Conservation (phyloP, 805 yeast genomes). For the Starmerella gropengiesseri region DNA sequence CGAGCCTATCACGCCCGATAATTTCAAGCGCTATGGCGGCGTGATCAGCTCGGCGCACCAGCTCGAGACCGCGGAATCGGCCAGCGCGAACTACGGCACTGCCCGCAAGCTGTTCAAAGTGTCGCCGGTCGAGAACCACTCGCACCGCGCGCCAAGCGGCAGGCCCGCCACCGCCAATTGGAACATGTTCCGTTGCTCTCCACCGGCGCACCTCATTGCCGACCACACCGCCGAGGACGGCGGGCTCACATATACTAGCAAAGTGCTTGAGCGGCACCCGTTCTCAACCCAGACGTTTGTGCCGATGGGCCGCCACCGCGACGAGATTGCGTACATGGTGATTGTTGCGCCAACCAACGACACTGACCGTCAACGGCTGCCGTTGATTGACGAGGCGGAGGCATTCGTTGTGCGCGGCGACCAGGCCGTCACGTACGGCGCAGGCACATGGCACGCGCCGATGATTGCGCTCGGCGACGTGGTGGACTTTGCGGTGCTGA, state of each 20-base stretch:
- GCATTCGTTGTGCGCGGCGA: slow-evolving; percentile 73
- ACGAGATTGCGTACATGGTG: slow-evolving; percentile 53
- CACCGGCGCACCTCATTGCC: slow-evolving; percentile 51
- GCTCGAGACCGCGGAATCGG: slow-evolving; percentile 35
- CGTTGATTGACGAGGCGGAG: slow-evolving; percentile 40
- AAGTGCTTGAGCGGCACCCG: slow-evolving; percentile 84
- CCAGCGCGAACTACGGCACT: slow-evolving; percentile 85
- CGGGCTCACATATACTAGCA: slow-evolving; percentile 37
- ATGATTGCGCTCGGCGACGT: slow-evolving; percentile 70
- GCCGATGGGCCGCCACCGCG: slow-evolving; percentile 65
- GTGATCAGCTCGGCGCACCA: slow-evolving; percentile 72
- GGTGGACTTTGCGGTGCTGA: slow-evolving; percentile 78
- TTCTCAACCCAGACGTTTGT: slow-evolving; percentile 76
- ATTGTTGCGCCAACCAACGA: slow-evolving; percentile 50
- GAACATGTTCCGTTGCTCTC: slow-evolving; percentile 74
- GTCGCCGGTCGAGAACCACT: slow-evolving; percentile 39
- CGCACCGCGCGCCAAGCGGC: neutral
- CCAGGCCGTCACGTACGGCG: slow-evolving; percentile 82
- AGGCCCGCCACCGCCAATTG: slow-evolving; percentile 48
- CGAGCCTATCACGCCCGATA: slow-evolving; percentile 50
- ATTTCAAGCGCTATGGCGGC: slow-evolving; percentile 61
- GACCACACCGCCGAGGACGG: slow-evolving; percentile 13
- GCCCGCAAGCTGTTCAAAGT: slow-evolving; percentile 69
- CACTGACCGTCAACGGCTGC: slow-evolving; percentile 35
- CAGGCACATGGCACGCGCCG: slow-evolving; percentile 89